phyloP scores from a whole-genome alignment of 345 rosid species.

The rapeseed (Brassica napus) region DNA sequence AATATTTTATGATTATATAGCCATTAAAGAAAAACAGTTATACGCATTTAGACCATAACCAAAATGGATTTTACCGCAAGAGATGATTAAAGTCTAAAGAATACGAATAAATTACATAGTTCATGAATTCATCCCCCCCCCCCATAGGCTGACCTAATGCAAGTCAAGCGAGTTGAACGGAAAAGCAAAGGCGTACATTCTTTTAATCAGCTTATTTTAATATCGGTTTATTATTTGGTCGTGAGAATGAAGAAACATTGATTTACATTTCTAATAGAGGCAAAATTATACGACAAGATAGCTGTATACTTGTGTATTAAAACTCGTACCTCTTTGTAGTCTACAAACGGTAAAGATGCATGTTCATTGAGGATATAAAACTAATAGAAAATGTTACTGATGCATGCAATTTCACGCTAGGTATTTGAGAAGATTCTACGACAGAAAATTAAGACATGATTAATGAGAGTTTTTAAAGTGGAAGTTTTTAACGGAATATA shows the following conservation, averaged over 20 bases:
- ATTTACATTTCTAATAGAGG: neutral
- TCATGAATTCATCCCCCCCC: neutral
- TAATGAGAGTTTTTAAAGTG: too few species aligned
- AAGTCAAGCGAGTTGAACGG: slow-evolving; percentile 4
- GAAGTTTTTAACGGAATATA: too few species aligned
- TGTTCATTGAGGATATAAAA: neutral
- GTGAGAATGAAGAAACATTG: neutral
- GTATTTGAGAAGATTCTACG: too few species aligned
- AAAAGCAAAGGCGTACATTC: neutral
- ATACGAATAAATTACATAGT: neutral
- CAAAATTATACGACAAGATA: neutral
- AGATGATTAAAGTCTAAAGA: too few species aligned
- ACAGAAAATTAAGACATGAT: too few species aligned
- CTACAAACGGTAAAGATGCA: neutral
- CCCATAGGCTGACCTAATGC: neutral
- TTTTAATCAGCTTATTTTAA: neutral
- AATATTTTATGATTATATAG: neutral
- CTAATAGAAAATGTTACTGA: neutral
- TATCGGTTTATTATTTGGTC: neutral
- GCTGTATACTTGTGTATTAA: neutral
- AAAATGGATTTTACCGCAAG: neutral
- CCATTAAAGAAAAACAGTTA: neutral
- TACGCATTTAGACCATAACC: neutral
- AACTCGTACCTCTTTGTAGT: neutral
- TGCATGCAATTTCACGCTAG: neutral